Base-by-base conservation (phyloP, 192 early-diverging fungal species). In the Backusella morwellensis region DNA sequence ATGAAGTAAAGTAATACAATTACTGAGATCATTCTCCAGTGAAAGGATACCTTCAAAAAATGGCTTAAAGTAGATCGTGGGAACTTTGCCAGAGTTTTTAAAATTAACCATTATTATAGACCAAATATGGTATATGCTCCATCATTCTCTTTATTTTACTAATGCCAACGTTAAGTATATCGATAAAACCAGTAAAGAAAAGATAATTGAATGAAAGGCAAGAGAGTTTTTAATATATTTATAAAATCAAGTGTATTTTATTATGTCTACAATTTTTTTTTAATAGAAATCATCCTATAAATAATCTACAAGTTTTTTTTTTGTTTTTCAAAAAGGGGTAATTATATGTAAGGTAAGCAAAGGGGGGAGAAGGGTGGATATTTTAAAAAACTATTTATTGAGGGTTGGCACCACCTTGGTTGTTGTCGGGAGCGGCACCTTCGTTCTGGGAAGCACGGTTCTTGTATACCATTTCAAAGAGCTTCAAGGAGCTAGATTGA, bases 401-500 rank as follows among this genome's bases (percentile, higher is more conserved):
- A 29, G 66, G 38, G 35, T 75, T 75, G 70, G 41, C 15, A 41
- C 35, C 23, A 36, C 66, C 66, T 21, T 41, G 11, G 41, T 63
- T 67, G 32, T 50, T 66, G 19, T 23, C 32, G 15, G 32, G 54
- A 15, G n/a, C 50, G 67, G 21, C 41, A 67, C 11, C 7, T 34
- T 75, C 66, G 52, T 75, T 75, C 41, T 75, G 74, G 21, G 52
- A 2, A 75, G 74, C 74, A 44, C 74, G 63, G 80, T 92, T 92
- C 92, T 98, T 96, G 92, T 99, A 98, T 14, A 95, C 95, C 91
- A 95, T 92, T 90, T 99, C 95, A 78, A 99, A 99, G 73, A 99
- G 89, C 89, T 99, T 99, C 75, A 99, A 86, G 72, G 90, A 91
- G 19, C 89, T 91, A 81, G 93, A 91, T 88, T 99, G 97, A 76